These are phyloP conservation scores for Beauveria asiatica DNA, from an alignment of 2,329 filamentous ascomycete genomes.

Conservation along the genomic window DNA sequence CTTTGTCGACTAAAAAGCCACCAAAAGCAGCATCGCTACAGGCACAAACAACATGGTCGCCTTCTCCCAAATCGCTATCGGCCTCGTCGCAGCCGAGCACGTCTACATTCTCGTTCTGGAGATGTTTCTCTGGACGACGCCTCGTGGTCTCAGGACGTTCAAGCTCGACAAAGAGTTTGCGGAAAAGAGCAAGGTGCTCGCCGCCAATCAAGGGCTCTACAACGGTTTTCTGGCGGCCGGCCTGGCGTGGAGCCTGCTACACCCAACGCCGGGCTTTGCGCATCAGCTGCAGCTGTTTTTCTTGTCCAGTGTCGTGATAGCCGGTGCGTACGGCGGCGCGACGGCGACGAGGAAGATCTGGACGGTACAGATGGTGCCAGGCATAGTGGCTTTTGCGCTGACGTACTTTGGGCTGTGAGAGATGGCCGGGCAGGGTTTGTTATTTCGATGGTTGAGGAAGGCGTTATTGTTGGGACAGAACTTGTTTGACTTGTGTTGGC, in stretches of 20 bases:
- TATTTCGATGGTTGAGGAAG: neutral
- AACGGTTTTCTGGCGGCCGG: slow-evolving; percentile 45
- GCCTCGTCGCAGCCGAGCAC: slow-evolving; percentile 33
- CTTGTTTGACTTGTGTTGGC: neutral
- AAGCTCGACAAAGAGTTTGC: slow-evolving; percentile 36
- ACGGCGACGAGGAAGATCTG: slow-evolving; percentile 35
- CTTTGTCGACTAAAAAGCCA: no score
- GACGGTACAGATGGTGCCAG: slow-evolving; percentile 34
- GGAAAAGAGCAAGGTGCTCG: slow-evolving; percentile 33
- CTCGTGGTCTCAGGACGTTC: slow-evolving; percentile 37
- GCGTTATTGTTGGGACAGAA: neutral
- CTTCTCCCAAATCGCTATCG: slow-evolving; percentile 27
- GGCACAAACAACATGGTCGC: slow-evolving; percentile 22
- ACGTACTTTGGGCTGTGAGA: slow-evolving; percentile 17
- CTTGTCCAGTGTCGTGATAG: slow-evolving; percentile 34
- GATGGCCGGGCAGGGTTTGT: neutral
- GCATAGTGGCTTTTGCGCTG: slow-evolving; percentile 18
- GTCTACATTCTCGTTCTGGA: slow-evolving; percentile 41
- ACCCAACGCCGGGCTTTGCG: slow-evolving; percentile 34
- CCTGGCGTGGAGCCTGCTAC: slow-evolving; percentile 37
- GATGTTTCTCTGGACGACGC: slow-evolving; percentile 41
- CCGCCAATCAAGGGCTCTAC: slow-evolving; percentile 44
- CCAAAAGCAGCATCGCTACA: neutral
- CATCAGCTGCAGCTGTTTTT: slow-evolving; percentile 40
- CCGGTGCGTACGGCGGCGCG: slow-evolving; percentile 35